Evolutionary conservation across 139 green algal species (phyloP).

Genomic region (Micractinium conductrix): DNA sequence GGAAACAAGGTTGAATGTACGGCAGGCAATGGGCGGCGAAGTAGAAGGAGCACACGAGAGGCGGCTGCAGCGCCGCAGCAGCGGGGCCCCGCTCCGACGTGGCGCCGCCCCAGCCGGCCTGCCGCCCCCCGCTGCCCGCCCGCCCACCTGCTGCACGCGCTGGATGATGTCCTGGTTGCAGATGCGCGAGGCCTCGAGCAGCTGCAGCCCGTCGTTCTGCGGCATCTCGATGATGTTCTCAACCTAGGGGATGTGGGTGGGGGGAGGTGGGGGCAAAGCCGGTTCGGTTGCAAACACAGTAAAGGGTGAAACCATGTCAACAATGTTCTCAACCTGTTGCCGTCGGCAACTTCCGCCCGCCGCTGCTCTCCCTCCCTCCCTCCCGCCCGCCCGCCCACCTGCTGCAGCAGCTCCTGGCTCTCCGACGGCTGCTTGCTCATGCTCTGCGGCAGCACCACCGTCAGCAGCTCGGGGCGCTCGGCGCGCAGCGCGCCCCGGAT

Average conservation of each 20-base stretch:
- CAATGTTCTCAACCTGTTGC: too few species aligned
- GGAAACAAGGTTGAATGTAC: neutral
- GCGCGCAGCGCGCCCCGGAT: constrained; percentile 95
- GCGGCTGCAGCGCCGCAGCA: too few species aligned
- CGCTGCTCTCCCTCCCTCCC: neutral
- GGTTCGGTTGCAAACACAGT: too few species aligned
- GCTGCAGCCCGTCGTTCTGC: constrained; percentile 89
- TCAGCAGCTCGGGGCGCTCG: constrained; percentile 93
- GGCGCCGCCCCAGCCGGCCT: too few species aligned
- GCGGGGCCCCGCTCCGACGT: too few species aligned
- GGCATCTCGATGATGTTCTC: constrained; percentile 92
- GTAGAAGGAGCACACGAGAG: too few species aligned
- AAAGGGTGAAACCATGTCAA: too few species aligned
- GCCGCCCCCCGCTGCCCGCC: neutral
- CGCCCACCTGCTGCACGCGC: constrained; percentile 74
- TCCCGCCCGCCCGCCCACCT: constrained; percentile 56
- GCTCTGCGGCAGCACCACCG: constrained; percentile 95
- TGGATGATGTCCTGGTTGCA: constrained; percentile 96
- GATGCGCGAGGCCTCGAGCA: constrained; percentile 91
- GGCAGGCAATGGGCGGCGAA: too few species aligned
- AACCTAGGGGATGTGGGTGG: too few species aligned
- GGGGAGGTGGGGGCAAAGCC: too few species aligned
- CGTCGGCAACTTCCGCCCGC: too few species aligned
- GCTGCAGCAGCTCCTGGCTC: constrained; percentile 91
- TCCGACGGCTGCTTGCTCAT: constrained; percentile 89